Evolutionary conservation across 495 filamentous ascomycete species (phyloP), one percentile per base, ranked within the genome.

Genomic region (Penicilliopsis zonata): DNA sequence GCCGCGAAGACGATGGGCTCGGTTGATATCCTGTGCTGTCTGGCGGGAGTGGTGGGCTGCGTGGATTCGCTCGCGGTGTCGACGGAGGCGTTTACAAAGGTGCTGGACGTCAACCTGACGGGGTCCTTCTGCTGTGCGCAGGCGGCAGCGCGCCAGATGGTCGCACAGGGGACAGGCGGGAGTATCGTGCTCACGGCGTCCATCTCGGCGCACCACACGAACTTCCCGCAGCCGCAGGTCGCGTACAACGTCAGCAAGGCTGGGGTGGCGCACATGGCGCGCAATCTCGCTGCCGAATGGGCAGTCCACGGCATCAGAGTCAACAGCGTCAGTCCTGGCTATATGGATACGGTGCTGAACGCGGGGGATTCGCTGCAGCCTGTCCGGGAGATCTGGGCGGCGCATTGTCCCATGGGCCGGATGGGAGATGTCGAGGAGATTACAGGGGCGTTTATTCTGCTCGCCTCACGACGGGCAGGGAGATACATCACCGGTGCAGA

Each of bases 291-390:
- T 2, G 60, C 60, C 0, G 61, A 65, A 32, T 65, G 61, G 70
- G 59, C 64, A 1, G 41, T 47, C 2, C 56, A 69, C 36, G 70
- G 70, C 2, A 80, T 86, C 34, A 54, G 74, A 10, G 76, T 81
- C 9, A 86, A 84, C 37, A 67, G 59, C 14, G 63, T 86, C 12
- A 67, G 57, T 12, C 80, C 80, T 0, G 78, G 80, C 6, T 84
- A 86, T 44, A 84, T 83, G 77, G 75, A 86, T 47, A 86, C 79
- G 3, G 68, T 82, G 8, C 46, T 82, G 31, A 84, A 83, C 43
- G 76, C 74, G 36, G 78, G 78, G 0, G 63, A 67, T 0, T 69
- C 68, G 2, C 41, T 84, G 28, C 63, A 60, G 4, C 63, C 62
- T 12, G 69, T 62, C 22, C 59, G 67, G 39, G 53, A 47, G 29